A percentile compares a stretch with the other conserved stretches of the same genome.
Evolutionary conservation across 805 yeast species (phyloP).

Genomic region (Cyberlindnera suaveolens): DNA sequence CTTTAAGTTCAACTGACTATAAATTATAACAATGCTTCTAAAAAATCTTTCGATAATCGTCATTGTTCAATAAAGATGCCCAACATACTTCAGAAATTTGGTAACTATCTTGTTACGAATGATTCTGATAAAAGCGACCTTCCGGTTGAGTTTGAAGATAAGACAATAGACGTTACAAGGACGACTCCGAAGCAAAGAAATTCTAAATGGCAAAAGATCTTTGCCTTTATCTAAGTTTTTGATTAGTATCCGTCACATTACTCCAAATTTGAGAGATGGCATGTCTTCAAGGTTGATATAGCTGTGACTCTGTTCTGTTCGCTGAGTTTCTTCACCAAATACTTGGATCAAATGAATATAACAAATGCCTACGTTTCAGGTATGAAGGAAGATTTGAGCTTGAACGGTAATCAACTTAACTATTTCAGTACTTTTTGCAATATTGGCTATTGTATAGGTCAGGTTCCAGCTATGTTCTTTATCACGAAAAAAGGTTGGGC

Average conservation of each 20-base stretch:
- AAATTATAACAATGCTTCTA: no score
- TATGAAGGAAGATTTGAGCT: slow-evolving; percentile 46
- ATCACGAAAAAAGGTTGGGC: slow-evolving; percentile 18
- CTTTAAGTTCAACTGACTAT: no score
- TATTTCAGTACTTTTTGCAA: slow-evolving; percentile 48
- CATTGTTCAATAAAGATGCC: no score
- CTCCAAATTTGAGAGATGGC: slow-evolving; percentile 3
- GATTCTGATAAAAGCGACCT: background rate
- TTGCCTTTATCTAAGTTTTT: background rate
- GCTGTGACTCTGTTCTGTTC: slow-evolving; percentile 23
- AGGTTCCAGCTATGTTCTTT: slow-evolving; percentile 3
- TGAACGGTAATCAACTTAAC: slow-evolving; percentile 57
- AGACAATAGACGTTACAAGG: background rate
- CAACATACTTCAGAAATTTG: no score
- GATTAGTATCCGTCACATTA: slow-evolving; percentile 10
- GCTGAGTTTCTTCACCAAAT: slow-evolving; percentile 33
- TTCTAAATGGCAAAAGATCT: background rate
- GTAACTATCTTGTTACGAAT: no score
- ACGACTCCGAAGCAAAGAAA: background rate
- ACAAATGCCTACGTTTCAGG: slow-evolving; percentile 66
- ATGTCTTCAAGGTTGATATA: slow-evolving; percentile 10
- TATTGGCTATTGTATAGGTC: slow-evolving; percentile 7
- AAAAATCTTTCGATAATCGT: no score
- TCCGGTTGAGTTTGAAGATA: background rate
- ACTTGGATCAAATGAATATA: slow-evolving; percentile 50